Evolutionary conservation across 2,329 filamentous ascomycete genomes (phyloP), one percentile per base, ranked within the genome.

Genomic region (Bipolaris bicolor): DNA sequence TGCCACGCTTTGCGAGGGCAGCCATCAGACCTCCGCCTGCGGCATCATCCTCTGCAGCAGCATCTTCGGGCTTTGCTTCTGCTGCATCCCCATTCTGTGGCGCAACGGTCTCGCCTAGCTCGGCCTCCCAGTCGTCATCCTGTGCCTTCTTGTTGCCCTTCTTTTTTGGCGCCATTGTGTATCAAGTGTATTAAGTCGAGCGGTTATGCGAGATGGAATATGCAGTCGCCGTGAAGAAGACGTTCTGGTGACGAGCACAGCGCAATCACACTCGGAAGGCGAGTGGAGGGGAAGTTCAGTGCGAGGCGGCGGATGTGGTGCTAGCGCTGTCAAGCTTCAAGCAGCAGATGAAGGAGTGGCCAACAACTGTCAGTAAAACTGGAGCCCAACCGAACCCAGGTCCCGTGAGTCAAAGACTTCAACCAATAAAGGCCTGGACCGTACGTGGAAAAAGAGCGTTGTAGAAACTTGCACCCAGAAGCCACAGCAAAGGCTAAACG

Each of bases 41-140:
- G n/a, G 79, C 80, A 44, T 79, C 82, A 26, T 80, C 81, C 49
- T 84, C 81, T 52, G 81, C 80, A 26, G 68, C 67, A 45, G 67
- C 63, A 46, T 73, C 66, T 11, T 72, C 69, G 22, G 64, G 51
- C 41, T 65, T 62, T 55, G 67, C 41, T 47, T 68, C 71, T 47
- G 63, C 58, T 45, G 61, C 80, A 49, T 79, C 80, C 39, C 79
- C 78, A 59, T 85, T 80, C 52, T 84, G 81, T 7, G 90, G 87
- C 63, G 86, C 85, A 71, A 88, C 84, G 60, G 83, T 82, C 81
- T 97, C 94, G 71, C 92, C 93, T 53, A 97, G 83, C 63, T 97
- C 92, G 54, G 90, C 88, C 78, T 98, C 95, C 94, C 94, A 97
- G 83, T 97, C 92, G 74, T 97, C 92, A 73, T 97, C 91, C 75